Evolutionary conservation across 2,329 filamentous ascomycete genomes (phyloP).

Genomic region (Corinectria fuckeliana): DNA sequence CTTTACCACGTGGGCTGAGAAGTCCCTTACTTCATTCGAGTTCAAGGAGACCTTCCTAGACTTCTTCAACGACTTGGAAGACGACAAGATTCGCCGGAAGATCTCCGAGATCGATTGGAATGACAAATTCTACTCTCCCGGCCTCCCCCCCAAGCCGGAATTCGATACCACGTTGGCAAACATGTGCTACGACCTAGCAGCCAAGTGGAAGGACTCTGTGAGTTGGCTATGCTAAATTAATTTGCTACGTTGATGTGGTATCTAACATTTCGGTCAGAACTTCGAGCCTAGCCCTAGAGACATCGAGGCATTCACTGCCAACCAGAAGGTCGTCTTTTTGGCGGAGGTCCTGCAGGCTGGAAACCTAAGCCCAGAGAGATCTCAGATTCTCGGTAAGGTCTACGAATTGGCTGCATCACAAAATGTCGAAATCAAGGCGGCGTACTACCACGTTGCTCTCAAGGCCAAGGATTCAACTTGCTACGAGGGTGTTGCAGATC

Average conservation of each 20-base stretch:
- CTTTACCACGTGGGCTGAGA: slow-evolving; percentile 83
- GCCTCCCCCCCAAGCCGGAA: slow-evolving; percentile 85
- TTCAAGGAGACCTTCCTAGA: slow-evolving; percentile 88
- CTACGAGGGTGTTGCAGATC: slow-evolving; percentile 73
- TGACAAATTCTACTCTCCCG: slow-evolving; percentile 84
- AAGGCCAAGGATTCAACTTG: slow-evolving; percentile 72
- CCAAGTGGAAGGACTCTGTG: slow-evolving; percentile 76
- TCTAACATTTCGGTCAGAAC: slow-evolving; percentile 47
- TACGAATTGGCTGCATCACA: slow-evolving; percentile 78
- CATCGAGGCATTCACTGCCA: slow-evolving; percentile 76
- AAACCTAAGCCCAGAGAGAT: slow-evolving; percentile 68
- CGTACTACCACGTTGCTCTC: slow-evolving; percentile 82
- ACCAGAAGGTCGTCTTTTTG: slow-evolving; percentile 91
- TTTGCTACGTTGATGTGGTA: neutral
- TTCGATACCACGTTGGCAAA: slow-evolving; percentile 91
- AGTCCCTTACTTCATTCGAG: slow-evolving; percentile 90
- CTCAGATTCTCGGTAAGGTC: slow-evolving; percentile 73
- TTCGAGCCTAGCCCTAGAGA: slow-evolving; percentile 73
- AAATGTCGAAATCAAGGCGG: slow-evolving; percentile 85
- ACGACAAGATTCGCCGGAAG: slow-evolving; percentile 68
- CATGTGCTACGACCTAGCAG: slow-evolving; percentile 80
- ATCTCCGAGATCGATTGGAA: slow-evolving; percentile 86
- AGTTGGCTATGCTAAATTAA: slow-evolving; percentile 41
- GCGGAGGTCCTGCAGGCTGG: slow-evolving; percentile 73
- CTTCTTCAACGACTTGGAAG: slow-evolving; percentile 75